phyloP scores from a whole-genome alignment of 2,329 filamentous ascomycete species.

The Exophiala calicioides region DNA sequence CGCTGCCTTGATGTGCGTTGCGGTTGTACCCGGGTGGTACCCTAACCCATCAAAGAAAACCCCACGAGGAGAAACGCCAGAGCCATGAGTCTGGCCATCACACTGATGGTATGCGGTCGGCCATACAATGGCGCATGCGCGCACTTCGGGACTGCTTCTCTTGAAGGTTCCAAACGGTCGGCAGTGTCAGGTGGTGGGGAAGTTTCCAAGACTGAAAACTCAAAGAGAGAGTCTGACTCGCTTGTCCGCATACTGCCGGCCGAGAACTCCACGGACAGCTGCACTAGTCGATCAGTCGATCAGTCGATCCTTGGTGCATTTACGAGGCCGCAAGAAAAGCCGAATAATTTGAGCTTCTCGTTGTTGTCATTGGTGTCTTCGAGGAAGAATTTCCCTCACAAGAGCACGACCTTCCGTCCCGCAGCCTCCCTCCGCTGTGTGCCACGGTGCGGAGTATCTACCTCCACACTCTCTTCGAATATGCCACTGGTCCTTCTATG shows the following conservation, averaged over 20 bases:
- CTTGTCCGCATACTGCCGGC: constrained; percentile 10
- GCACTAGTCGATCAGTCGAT: constrained; percentile 7
- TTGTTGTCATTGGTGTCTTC: too few species aligned
- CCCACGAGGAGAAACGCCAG: not conserved
- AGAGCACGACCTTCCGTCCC: too few species aligned
- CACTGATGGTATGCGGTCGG: constrained; percentile 18
- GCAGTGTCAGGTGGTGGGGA: not conserved
- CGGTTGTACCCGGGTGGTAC: constrained; percentile 18
- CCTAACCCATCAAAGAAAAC: constrained; percentile 7
- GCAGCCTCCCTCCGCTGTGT: too few species aligned
- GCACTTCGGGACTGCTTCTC: not conserved
- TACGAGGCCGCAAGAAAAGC: too few species aligned
- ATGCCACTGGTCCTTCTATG: too few species aligned
- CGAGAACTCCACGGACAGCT: constrained; percentile 8
- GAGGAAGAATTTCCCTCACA: too few species aligned
- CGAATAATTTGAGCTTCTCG: too few species aligned
- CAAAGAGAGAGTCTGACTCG: constrained; percentile 7
- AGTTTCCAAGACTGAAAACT: too few species aligned
- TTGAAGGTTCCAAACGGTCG: constrained; percentile 3
- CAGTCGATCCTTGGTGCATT: too few species aligned
- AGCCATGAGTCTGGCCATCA: constrained; percentile 7
- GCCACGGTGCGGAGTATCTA: constrained; percentile 4
- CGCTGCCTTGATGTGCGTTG: too few species aligned
- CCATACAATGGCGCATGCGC: constrained; percentile 9
- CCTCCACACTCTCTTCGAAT: constrained; percentile 6